phyloP scores from a whole-genome alignment of 2,329 filamentous ascomycete species.

The Penicillium capsulatum region DNA sequence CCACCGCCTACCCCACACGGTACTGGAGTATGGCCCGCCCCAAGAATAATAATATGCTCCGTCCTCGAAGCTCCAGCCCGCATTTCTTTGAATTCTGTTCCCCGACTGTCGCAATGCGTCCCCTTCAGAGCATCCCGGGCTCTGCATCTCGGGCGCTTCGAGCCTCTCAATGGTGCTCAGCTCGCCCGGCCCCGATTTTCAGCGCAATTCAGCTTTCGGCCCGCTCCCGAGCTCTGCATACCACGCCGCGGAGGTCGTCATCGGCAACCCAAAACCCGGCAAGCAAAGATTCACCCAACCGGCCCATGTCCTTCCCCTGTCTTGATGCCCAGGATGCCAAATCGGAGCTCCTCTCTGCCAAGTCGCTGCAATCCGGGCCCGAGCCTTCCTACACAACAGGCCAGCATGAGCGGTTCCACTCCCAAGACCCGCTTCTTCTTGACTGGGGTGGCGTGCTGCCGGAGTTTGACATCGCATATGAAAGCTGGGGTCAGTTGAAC shows the following conservation, averaged over 20 bases:
- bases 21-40: conserved; percentile 7
- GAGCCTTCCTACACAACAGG: conserved; percentile 94
- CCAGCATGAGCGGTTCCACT: conserved; percentile 73
- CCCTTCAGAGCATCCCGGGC: conserved; percentile 18
- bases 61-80: not conserved
- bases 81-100: not conserved
- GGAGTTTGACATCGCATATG: conserved; percentile 83
- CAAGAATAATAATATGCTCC: conserved; percentile 1
- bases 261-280: conserved; percentile 17
- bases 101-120: conserved; percentile 16
- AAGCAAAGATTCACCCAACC: conserved; percentile 58
- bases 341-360: conserved; percentile 66
- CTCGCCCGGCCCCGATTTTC: conserved; percentile 3
- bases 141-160: conserved; percentile 17
- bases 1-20: conserved; percentile 10
- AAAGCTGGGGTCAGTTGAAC: conserved; percentile 84
- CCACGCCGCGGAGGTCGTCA: conserved; percentile 17
- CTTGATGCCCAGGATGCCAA: conserved; percentile 78
- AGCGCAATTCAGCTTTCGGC: conserved; percentile 12
- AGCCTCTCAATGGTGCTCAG: conserved; percentile 16
- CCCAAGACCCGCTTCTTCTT: conserved; percentile 67
- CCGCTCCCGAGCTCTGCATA: conserved; percentile 19
- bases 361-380: conserved; percentile 69
- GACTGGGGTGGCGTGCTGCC: conserved; percentile 95
- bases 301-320: conserved; percentile 83